phyloP scores from a whole-genome alignment of 2,329 filamentous ascomycete species.

The Domatiomyces catenatus region DNA sequence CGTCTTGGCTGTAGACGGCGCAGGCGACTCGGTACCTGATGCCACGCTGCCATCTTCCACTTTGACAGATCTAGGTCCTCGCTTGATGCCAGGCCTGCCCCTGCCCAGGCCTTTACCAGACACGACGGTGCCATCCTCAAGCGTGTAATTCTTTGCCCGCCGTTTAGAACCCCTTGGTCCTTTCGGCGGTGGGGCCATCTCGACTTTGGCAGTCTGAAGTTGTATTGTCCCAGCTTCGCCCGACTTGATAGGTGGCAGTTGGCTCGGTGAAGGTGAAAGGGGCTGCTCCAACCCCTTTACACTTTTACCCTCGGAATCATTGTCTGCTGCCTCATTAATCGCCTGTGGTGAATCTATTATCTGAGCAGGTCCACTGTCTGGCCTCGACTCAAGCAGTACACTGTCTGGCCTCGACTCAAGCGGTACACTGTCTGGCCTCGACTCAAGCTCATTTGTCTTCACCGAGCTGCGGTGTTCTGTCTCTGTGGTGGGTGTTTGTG shows the following conservation, averaged over 20 bases:
- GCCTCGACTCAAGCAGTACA: too few relatives aligned
- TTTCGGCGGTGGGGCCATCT: background rate
- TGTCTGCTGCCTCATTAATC: background rate
- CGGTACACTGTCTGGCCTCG: background rate
- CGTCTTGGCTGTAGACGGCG: background rate
- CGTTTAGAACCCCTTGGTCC: background rate
- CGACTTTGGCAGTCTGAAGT: background rate
- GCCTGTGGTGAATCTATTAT: background rate
- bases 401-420: background rate
- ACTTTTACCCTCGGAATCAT: background rate
- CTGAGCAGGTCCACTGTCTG: background rate
- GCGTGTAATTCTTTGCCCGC: constrained; percentile 12
- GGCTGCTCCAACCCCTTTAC: background rate
- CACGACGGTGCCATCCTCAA: constrained; percentile 13
- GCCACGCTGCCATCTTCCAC: background rate
- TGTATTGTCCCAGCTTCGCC: background rate
- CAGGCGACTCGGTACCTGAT: constrained; percentile 4
- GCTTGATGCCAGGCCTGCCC: constrained; percentile 17
- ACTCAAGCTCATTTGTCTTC: background rate
- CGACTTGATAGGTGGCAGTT: too few relatives aligned
- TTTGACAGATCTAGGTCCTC: constrained; percentile 10
- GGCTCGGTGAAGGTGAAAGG: too few relatives aligned
- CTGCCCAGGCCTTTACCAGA: constrained; percentile 17
- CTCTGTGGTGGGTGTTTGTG: background rate
- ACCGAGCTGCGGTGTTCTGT: background rate